Conservation (phyloP, 805 yeast species). For the Saccharomycopsis schoenii region DNA sequence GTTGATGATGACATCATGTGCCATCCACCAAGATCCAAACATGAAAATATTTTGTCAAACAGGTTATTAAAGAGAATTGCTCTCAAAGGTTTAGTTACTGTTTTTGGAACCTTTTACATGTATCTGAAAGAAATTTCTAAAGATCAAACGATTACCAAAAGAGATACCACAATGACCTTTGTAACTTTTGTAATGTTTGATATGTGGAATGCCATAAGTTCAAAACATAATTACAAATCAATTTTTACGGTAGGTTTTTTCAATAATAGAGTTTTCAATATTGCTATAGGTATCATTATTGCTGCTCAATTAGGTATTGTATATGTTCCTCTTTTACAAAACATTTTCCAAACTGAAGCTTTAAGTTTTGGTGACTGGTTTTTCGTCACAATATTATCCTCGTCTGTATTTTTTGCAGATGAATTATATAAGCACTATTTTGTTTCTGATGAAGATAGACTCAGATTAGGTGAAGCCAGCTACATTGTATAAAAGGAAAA, state of each 20-base stretch:
- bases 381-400: constrained; percentile 52
- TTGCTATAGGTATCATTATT: constrained; percentile 82
- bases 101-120: constrained; percentile 78
- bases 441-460: not conserved
- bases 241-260: constrained; percentile 71
- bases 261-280: constrained; percentile 81
- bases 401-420: constrained; percentile 79
- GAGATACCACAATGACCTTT: constrained; percentile 98
- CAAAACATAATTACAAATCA: constrained; percentile 82
- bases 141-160: constrained; percentile 71
- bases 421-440: constrained; percentile 52
- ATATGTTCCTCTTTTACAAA: constrained; percentile 87
- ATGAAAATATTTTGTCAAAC: constrained; percentile 74
- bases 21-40: constrained; percentile 88
- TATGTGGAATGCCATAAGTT: constrained; percentile 92
- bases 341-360: constrained; percentile 91
- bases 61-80: constrained; percentile 70
- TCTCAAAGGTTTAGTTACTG: constrained; percentile 40
- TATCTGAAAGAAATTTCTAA: constrained; percentile 76
- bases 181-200: constrained; percentile 94
- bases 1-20: constrained; percentile 94
- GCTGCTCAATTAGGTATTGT: constrained; percentile 90
- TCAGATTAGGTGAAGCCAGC: not conserved
- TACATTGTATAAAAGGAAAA: not conserved
- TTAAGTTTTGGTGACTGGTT: constrained; percentile 59